A percentile compares a stretch with the other conserved stretches of the same genome.
These are phyloP conservation scores for Eucalyptus rudis DNA, from an alignment of 345 rosid genomes.

Conservation along the genomic window DNA sequence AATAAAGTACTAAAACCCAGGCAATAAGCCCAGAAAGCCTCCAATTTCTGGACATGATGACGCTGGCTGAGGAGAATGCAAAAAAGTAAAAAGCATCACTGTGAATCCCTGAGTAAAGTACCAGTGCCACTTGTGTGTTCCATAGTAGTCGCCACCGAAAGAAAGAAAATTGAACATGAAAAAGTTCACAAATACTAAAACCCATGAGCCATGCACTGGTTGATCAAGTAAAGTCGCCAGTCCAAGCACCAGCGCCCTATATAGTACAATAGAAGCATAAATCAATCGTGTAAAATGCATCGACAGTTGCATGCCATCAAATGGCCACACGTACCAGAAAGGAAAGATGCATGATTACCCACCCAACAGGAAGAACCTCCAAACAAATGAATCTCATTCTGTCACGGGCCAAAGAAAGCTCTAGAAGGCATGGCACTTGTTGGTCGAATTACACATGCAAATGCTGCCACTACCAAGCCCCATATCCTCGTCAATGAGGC, in stretches of 20 bases:
- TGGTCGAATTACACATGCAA: slow-evolving; percentile 87
- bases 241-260: slow-evolving; percentile 63
- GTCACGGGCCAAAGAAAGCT: slow-evolving; percentile 37
- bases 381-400: slow-evolving; percentile 44
- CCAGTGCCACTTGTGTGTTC: slow-evolving; percentile 99
- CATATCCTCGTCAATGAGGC: slow-evolving; percentile 38
- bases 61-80: slow-evolving; percentile 50
- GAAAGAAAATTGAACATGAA: slow-evolving; percentile 89
- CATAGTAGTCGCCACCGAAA: slow-evolving; percentile 81
- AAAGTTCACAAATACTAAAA: slow-evolving; percentile 80
- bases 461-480: slow-evolving; percentile 69
- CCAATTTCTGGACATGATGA: slow-evolving; percentile 41
- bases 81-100: slow-evolving; percentile 72
- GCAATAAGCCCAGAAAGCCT: slow-evolving; percentile 65
- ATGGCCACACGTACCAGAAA: not conserved
- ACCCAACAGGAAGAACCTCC: slow-evolving; percentile 77
- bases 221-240: slow-evolving; percentile 51
- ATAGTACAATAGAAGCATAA: not conserved
- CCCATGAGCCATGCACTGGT: slow-evolving; percentile 76
- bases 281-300: not conserved
- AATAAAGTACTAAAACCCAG: slow-evolving; percentile 70
- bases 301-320: not conserved
- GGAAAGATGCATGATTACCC: slow-evolving; percentile 3
- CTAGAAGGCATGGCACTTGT: slow-evolving; percentile 79
- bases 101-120: slow-evolving; percentile 88